These are phyloP conservation scores for Trypanosoma brucei DNA, from an alignment of 208 protist species.

Conservation along the genomic window DNA sequence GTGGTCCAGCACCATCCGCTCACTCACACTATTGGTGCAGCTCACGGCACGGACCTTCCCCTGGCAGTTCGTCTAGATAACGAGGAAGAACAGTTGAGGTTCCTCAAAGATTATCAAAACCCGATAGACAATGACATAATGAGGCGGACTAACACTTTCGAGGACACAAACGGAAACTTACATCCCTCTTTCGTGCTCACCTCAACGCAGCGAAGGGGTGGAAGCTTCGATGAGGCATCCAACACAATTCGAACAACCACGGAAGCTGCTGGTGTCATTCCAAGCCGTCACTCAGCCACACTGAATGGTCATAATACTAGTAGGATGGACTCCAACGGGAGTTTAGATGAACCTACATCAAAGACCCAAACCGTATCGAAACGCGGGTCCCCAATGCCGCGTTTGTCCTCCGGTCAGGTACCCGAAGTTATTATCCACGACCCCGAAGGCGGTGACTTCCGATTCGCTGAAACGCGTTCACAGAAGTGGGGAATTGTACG, in stretches of 20 bases:
- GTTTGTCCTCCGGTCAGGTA: constrained; percentile 6
- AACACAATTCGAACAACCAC: constrained; percentile 44
- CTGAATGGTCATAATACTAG: not conserved
- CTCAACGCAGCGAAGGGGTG: not conserved
- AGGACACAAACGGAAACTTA: not conserved
- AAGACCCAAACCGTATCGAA: not conserved
- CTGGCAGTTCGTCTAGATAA: constrained; percentile 76
- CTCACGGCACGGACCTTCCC: constrained; percentile 37
- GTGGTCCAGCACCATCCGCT: constrained; percentile 71
- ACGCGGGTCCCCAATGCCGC: not conserved
- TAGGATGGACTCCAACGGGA: not conserved
- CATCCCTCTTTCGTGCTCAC: constrained; percentile 5
- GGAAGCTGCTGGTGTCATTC: constrained; percentile 70
- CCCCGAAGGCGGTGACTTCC: constrained; percentile 82
- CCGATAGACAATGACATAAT: constrained; percentile 33
- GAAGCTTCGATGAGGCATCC: constrained; percentile 3
- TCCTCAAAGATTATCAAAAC: constrained; percentile 63
- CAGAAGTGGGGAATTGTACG: constrained; percentile 63
- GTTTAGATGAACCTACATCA: not conserved
- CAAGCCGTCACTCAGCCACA: constrained; percentile 29
- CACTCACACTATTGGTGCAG: constrained; percentile 58
- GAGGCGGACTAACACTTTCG: constrained; percentile 1
- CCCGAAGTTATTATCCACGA: constrained; percentile 72
- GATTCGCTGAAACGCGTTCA: constrained; percentile 37
- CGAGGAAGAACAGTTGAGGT: constrained; percentile 55